Conservation (phyloP, 2,329 filamentous ascomycete genomes). For the Camptophora hylomeconis region DNA sequence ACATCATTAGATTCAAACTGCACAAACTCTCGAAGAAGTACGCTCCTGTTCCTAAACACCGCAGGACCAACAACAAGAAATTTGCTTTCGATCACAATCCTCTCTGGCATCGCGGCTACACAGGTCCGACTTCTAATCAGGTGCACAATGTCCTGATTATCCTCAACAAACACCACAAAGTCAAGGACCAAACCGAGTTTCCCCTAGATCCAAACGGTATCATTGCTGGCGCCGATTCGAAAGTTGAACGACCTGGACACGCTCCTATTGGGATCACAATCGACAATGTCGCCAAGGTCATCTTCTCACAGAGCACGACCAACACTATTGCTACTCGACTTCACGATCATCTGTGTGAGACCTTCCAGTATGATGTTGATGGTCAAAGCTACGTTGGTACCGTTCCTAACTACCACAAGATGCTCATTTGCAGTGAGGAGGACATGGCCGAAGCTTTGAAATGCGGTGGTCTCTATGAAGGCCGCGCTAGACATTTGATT, state of each 20-base stretch:
- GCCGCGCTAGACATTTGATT: slow-evolving; percentile 2
- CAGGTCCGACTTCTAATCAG: too few relatives aligned
- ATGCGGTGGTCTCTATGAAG: slow-evolving; percentile 7
- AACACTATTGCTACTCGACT: slow-evolving; percentile 13
- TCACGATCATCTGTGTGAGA: slow-evolving; percentile 10
- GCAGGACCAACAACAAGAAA: too few relatives aligned
- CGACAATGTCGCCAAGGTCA: slow-evolving; percentile 14
- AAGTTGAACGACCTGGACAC: too few relatives aligned
- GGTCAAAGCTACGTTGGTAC: slow-evolving; percentile 10
- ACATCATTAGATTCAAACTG: too few relatives aligned
- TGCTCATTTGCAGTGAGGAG: slow-evolving; percentile 7
- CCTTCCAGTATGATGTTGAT: slow-evolving; percentile 13
- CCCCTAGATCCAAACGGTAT: not conserved
- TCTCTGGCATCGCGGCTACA: too few relatives aligned
- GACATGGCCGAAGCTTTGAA: slow-evolving; percentile 9
- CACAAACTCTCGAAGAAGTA: too few relatives aligned
- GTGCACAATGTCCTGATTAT: slow-evolving; percentile 2
- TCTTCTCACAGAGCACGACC: slow-evolving; percentile 13
- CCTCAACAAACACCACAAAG: slow-evolving; percentile 1
- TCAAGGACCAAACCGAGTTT: too few relatives aligned
- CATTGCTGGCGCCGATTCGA: not conserved
- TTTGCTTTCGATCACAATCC: too few relatives aligned
- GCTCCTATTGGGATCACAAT: slow-evolving; percentile 9
- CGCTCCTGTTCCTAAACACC: too few relatives aligned
- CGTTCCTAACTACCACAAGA: slow-evolving; percentile 16